Conservation (phyloP, 768 basidiomycete genomes). For the Trametes gibbosa region DNA sequence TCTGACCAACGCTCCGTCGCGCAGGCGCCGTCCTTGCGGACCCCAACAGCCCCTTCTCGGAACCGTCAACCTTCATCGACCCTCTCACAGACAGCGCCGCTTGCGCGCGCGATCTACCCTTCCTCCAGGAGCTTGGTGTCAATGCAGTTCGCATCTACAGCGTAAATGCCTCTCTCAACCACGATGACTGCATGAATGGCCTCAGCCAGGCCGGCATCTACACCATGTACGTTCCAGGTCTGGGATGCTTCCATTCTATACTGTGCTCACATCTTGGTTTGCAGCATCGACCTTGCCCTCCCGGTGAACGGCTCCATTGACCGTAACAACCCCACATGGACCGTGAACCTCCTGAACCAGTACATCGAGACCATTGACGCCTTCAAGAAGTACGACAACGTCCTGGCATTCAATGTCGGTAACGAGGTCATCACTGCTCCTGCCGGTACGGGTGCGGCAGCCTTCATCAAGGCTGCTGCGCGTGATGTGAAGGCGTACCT, state of each 20-base stretch:
- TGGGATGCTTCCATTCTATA: not conserved
- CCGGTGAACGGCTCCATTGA: constrained; percentile 87
- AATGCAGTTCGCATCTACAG: constrained; percentile 87
- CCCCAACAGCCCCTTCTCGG: constrained; percentile 59
- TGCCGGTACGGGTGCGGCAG: constrained; percentile 56
- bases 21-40: constrained; percentile 40
- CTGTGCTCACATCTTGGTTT: not conserved
- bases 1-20: not conserved
- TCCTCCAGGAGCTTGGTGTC: constrained; percentile 70
- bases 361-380: constrained; percentile 76
- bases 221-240: constrained; percentile 60
- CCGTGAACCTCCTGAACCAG: constrained; percentile 72
- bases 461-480: constrained; percentile 89
- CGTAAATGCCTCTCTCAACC: constrained; percentile 78
- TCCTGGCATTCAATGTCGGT: constrained; percentile 86
- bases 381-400: constrained; percentile 85
- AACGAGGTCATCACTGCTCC: constrained; percentile 75
- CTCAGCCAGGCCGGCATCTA: constrained; percentile 83
- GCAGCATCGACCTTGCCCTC: constrained; percentile 81
- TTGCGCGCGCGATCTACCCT: constrained; percentile 79
- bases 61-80: constrained; percentile 77
- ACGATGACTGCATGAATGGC: constrained; percentile 81
- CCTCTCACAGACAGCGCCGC: constrained; percentile 65
- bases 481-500: constrained; percentile 86
- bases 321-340: constrained; percentile 71